A percentile compares a stretch with the other conserved stretches of the same genome.
phyloP scores from a whole-genome alignment of 768 basidiomycete genomes.

The Rhizopogon salebrosus region DNA sequence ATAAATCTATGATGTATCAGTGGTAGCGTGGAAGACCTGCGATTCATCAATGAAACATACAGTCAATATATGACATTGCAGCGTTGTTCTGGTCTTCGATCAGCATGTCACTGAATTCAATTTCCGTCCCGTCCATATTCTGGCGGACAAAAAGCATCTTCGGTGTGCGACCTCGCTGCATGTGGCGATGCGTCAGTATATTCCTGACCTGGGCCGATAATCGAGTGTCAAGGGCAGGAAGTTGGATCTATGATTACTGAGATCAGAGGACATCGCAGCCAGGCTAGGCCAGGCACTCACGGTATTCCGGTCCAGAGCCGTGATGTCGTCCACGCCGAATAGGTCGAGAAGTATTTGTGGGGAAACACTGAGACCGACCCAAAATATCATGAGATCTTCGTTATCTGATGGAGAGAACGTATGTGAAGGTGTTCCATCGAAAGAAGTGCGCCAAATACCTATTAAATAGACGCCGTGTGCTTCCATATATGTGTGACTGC shows the following conservation, averaged over 20 bases:
- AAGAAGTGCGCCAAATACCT: slow-evolving; percentile 42
- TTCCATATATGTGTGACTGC: slow-evolving; percentile 84
- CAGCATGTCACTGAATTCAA: slow-evolving; percentile 96
- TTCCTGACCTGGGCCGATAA: slow-evolving; percentile 84
- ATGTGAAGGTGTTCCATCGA: not conserved
- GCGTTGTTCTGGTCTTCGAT: slow-evolving; percentile 97
- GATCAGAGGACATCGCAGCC: not conserved
- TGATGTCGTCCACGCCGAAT: slow-evolving; percentile 78
- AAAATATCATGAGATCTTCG: slow-evolving; percentile 81
- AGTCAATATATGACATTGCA: slow-evolving; percentile 87
- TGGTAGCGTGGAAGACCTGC: not conserved
- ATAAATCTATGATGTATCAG: slow-evolving; percentile 18
- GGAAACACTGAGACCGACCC: slow-evolving; percentile 81
- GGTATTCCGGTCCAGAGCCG: slow-evolving; percentile 60
- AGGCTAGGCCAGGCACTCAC: slow-evolving; percentile 35
- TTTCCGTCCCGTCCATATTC: slow-evolving; percentile 86
- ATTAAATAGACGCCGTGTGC: slow-evolving; percentile 89
- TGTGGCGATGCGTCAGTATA: slow-evolving; percentile 65
- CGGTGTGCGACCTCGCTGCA: slow-evolving; percentile 46
- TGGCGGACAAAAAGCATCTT: slow-evolving; percentile 82
- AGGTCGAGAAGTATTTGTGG: slow-evolving; percentile 80
- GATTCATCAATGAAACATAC: slow-evolving; percentile 39
- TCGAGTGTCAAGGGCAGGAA: slow-evolving; percentile 67
- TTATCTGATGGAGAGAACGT: slow-evolving; percentile 55
- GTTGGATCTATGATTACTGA: slow-evolving; percentile 42